Conservation (phyloP, 306 rosid species). For the apple (Malus domestica) region ASM211411v1 NC_041791.1:7410001-7410500, state of each 20-base stretch:
- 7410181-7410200: constrained; percentile 84
- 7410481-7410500: constrained; percentile 61
- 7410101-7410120: constrained; percentile 39
- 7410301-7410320: constrained; percentile 53
- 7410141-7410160: constrained; percentile 75
- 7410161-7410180: constrained; percentile 44
- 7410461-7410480: constrained; percentile 51
- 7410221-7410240: constrained; percentile 65
- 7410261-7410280: constrained; percentile 46
- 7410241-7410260: constrained; percentile 45
- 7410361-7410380: constrained; percentile 29
- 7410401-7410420: constrained; percentile 62
- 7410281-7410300: constrained; percentile 44
- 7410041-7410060: constrained; percentile 29
- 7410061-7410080: constrained; percentile 32
- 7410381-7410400: constrained; percentile 53
- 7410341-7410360: constrained; percentile 42
- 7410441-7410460: constrained; percentile 60
- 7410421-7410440: constrained; percentile 63
- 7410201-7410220: constrained; percentile 79
- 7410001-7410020: constrained; percentile 61
- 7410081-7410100: constrained; percentile 30
- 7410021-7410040: constrained; percentile 49
- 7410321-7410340: constrained; percentile 49
- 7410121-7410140: constrained; percentile 47